Evolutionary conservation across 805 yeast species (phyloP).

Genomic region (Kurtzmaniella fragi): DNA sequence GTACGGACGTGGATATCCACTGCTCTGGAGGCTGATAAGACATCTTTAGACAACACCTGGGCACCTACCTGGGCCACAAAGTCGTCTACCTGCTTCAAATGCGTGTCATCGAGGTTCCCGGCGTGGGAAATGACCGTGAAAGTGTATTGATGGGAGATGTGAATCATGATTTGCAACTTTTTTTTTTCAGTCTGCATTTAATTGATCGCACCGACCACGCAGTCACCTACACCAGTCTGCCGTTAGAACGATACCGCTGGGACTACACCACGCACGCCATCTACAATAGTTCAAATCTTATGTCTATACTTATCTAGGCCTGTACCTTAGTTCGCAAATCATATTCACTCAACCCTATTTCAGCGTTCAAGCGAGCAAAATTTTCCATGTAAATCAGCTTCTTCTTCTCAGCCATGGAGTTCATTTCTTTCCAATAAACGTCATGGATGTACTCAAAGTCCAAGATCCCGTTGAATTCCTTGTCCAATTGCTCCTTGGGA

Average conservation of each 20-base stretch:
- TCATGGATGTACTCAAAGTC: conserved; percentile 52
- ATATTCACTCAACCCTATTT: conserved; percentile 51
- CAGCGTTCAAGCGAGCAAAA: conserved; percentile 40
- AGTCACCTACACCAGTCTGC: too few species aligned
- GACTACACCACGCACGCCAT: too few species aligned
- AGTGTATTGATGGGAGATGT: conserved; percentile 1
- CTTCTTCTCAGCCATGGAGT: conserved; percentile 35
- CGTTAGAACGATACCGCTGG: too few species aligned
- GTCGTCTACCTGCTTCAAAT: conserved; percentile 14
- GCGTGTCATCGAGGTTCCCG: conserved; percentile 9
- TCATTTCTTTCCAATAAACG: conserved; percentile 49
- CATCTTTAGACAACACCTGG: not conserved
- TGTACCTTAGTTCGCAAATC: conserved; percentile 33
- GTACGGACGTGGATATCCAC: conserved; percentile 12
- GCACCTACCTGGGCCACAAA: conserved; percentile 12
- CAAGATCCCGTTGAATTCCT: conserved; percentile 43
- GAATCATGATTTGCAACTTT: not conserved
- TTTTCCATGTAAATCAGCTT: conserved; percentile 27
- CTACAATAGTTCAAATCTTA: not conserved
- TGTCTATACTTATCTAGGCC: not conserved
- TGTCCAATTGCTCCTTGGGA: conserved; percentile 48
- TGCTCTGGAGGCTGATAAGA: conserved; percentile 2
- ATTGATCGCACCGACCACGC: too few species aligned
- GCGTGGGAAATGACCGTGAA: conserved; percentile 22
- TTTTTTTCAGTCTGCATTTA: too few species aligned